Evolutionary conservation across 371 early-diverging fungal genomes (phyloP).

Genomic region (Mucor piriformis): DNA sequence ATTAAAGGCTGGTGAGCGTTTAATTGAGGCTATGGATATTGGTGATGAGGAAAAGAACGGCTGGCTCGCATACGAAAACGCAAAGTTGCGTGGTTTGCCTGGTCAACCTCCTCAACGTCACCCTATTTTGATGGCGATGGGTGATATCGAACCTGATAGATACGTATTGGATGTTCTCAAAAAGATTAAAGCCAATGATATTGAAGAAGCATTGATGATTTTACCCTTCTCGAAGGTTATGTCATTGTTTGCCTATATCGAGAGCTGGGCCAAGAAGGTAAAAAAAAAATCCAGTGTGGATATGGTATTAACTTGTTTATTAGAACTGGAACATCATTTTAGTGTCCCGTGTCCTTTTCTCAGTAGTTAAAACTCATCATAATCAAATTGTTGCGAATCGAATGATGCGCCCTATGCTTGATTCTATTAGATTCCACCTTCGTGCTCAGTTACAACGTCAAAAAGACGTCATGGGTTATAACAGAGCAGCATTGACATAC

Average conservation of each 20-base stretch:
- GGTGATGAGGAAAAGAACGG: conserved; percentile 80
- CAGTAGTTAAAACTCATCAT: conserved; percentile 83
- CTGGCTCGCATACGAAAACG: conserved; percentile 66
- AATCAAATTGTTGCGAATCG: conserved; percentile 80
- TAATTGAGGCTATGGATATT: conserved; percentile 89
- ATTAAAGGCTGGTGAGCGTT: conserved; percentile 89
- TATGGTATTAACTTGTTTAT: no score
- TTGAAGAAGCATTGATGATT: conserved; percentile 88
- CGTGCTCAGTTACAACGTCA: conserved; percentile 67
- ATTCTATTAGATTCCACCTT: conserved; percentile 69
- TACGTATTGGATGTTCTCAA: conserved; percentile 81
- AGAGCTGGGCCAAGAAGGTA: conserved; percentile 80
- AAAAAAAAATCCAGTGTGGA: no score
- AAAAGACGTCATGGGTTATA: conserved; percentile 80
- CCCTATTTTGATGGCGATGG: conserved; percentile 72
- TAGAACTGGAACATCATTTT: conserved; percentile 79
- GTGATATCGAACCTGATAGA: conserved; percentile 74
- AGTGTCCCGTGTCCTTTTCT: conserved; percentile 79
- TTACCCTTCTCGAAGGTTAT: conserved; percentile 81
- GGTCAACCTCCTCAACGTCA: conserved; percentile 65
- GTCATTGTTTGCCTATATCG: conserved; percentile 75
- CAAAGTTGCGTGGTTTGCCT: conserved; percentile 54
- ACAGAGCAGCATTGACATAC: conserved; percentile 73
- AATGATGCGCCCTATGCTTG: conserved; percentile 77
- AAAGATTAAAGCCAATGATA: conserved; percentile 78